These are phyloP conservation scores for Curvularia hawaiiensis DNA, from an alignment of 2,329 filamentous ascomycete species.

Conservation along the genomic window DNA sequence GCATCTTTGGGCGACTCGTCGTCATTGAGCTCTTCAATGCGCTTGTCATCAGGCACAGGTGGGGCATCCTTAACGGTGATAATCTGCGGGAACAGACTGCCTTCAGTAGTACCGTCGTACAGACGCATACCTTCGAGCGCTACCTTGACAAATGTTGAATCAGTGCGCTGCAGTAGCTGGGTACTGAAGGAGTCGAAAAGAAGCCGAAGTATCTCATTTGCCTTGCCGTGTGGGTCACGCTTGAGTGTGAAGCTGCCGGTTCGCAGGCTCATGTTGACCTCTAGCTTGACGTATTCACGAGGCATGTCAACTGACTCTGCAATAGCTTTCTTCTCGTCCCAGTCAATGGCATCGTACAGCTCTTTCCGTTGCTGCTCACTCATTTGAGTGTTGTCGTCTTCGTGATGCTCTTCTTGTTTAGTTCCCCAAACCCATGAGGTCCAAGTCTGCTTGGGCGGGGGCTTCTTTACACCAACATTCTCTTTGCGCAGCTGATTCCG, in stretches of 20 bases:
- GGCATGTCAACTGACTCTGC: conserved; percentile 88
- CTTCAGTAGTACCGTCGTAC: conserved; percentile 92
- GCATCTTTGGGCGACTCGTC: conserved; percentile 53
- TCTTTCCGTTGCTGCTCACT: conserved; percentile 96
- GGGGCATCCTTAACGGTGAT: conserved; percentile 92
- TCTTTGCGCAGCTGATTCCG: conserved; percentile 95
- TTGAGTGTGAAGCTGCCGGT: conserved; percentile 96
- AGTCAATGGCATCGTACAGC: conserved; percentile 96
- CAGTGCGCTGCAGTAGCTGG: conserved; percentile 85
- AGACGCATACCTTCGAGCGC: conserved; percentile 91
- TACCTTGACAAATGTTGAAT: conserved; percentile 86
- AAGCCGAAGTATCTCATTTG: conserved; percentile 81
- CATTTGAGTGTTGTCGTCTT: conserved; percentile 78
- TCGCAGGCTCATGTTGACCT: conserved; percentile 89
- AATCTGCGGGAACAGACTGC: conserved; percentile 92
- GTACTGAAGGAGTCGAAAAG: conserved; percentile 96
- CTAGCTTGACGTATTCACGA: conserved; percentile 88
- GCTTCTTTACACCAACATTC: conserved; percentile 84
- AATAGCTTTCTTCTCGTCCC: conserved; percentile 93
- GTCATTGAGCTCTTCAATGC: conserved; percentile 56
- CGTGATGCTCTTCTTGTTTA: conserved; percentile 65
- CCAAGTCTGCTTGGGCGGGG: conserved; percentile 82
- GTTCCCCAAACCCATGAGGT: conserved; percentile 82
- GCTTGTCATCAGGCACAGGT: conserved; percentile 56
- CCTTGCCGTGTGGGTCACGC: conserved; percentile 77